Base-by-base conservation (phyloP, 169 alveolate genomes). In the Plasmodium sp. region DNA sequence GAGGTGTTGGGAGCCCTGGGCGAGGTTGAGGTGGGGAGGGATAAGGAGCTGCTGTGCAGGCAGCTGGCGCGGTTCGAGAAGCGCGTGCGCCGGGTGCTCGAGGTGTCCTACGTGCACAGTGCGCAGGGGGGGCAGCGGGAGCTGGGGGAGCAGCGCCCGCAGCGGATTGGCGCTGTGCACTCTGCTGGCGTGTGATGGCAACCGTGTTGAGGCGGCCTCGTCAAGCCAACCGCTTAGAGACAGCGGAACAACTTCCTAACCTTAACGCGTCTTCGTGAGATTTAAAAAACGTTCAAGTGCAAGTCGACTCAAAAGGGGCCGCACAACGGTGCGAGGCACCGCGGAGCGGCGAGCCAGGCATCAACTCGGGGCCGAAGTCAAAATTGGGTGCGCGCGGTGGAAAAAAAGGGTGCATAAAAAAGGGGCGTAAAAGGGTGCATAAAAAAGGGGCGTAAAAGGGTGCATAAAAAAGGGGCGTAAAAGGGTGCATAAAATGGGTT, bases 61-160 rank as follows among this genome's bases (percentile, higher is more conserved):
- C 6, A 27, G 62, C 7, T 84, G n/a, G 1, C 36, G 1, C 75
- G 12, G 10, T 75, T 84, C 51, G 84, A 84, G 67, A 84, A 84
- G 33, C 75, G 79, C 75, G 16, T 84, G 27, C 77, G 56, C 6
- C 58, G 73, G 41, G 79, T 84, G 58, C 77, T 67, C 7, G 77
- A 67, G 77, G 77, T 67, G 77, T 67, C 77, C 6, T 67, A 67
- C 39, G 39, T 27, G 77, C 39, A 67, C 77, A 67, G n/a, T 22
- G 36, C 36, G n/a, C n/a, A 67, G 14, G 62, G 62, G 22, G 62
- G 9, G 1, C 27, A 51, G 22, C 62, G 27, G 10, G 27, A 22
- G 1, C 27, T 14, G 22, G 22, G 27, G 10, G 27, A 22, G 27
- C 27, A 22, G 27, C 27, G 0, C 27, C 27, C 27, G 27, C 27